phyloP scores from a whole-genome alignment of 2,329 filamentous ascomycete genomes.

The Verticillium isaacii region DNA sequence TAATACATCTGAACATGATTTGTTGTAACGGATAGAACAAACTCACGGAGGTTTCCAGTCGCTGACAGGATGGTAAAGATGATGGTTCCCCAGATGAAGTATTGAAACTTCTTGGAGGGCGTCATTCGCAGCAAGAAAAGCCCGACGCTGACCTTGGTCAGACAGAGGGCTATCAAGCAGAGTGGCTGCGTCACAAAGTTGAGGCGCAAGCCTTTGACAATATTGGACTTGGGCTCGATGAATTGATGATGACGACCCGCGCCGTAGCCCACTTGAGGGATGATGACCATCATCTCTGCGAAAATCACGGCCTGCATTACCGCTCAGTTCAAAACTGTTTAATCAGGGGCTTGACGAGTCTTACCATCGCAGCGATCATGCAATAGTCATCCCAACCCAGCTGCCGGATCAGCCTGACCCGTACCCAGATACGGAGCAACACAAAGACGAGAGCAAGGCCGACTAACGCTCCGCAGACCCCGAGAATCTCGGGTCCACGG shows the following conservation, averaged over 20 bases:
- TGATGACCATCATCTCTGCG: constrained; percentile 20
- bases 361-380: constrained; percentile 21
- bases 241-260: constrained; percentile 21
- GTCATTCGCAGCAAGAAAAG: constrained; percentile 21
- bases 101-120: constrained; percentile 12
- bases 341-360: background rate
- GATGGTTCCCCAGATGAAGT: constrained; percentile 17
- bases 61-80: constrained; percentile 20
- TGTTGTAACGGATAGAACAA: background rate
- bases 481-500: constrained; percentile 23
- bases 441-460: constrained; percentile 19
- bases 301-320: constrained; percentile 14
- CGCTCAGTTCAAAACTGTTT: background rate
- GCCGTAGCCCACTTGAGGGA: constrained; percentile 19
- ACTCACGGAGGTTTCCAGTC: constrained; percentile 16
- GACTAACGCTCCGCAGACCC: constrained; percentile 18
- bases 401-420: constrained; percentile 16
- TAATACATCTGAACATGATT: background rate
- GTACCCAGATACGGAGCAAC: constrained; percentile 19
- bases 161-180: constrained; percentile 18
- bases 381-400: constrained; percentile 21
- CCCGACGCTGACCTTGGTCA: constrained; percentile 24
- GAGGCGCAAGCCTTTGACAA: constrained; percentile 18
- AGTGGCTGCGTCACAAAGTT: constrained; percentile 26
- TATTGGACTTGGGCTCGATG: constrained; percentile 17